Conservation (phyloP, 371 early-diverging fungal species). For the Mucor indicus region DNA sequence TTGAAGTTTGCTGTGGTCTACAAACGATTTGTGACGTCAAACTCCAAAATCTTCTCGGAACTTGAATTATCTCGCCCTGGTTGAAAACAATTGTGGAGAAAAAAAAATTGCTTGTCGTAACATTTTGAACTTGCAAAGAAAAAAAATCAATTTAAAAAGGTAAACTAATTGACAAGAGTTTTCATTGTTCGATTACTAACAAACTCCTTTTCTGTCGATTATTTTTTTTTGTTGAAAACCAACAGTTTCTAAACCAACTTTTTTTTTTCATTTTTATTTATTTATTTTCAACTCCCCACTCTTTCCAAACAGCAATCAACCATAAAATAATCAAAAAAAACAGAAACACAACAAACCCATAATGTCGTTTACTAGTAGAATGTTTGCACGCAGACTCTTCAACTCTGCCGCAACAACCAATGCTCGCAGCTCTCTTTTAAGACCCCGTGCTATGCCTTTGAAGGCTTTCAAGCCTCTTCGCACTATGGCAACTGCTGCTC, state of each 20-base stretch:
- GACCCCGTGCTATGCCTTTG: constrained; percentile 17
- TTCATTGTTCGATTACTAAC: too few species aligned
- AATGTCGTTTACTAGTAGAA: constrained; percentile 49
- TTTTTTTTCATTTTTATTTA: not conserved
- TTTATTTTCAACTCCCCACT: constrained; percentile 12
- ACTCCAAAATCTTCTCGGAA: too few species aligned
- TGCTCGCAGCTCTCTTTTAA: constrained; percentile 18
- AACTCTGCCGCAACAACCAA: constrained; percentile 26
- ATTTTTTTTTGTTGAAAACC: not conserved
- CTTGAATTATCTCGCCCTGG: too few species aligned
- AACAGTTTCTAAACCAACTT: not conserved
- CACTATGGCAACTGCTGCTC: constrained; percentile 37
- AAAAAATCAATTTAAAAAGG: too few species aligned
- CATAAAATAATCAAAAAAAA: constrained; percentile 2
- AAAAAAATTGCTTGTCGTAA: too few species aligned
- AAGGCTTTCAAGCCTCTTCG: constrained; percentile 31
- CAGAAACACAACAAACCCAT: constrained; percentile 1
- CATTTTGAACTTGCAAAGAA: too few species aligned
- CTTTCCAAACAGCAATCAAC: constrained; percentile 6
- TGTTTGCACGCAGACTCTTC: constrained; percentile 45
- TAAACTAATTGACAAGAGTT: too few species aligned
- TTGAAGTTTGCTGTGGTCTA: too few species aligned
- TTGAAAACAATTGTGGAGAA: too few species aligned
- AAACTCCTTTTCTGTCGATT: not conserved
- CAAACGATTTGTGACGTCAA: too few species aligned